Conservation (phyloP, 2,329 filamentous ascomycete species). For the Mycogone perniciosa region DNA sequence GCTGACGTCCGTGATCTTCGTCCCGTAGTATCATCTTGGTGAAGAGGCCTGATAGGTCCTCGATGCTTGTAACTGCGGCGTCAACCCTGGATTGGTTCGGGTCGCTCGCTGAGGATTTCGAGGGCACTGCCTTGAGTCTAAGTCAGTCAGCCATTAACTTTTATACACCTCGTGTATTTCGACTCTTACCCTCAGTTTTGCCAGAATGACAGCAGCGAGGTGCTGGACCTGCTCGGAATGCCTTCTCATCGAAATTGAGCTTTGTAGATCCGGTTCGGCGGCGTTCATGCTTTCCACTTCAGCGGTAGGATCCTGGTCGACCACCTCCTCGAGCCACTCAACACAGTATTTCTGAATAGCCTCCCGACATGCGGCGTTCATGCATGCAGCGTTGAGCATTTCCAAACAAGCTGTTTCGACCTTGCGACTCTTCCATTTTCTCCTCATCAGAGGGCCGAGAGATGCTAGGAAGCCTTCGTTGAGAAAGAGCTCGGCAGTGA, state of each 20-base stretch:
- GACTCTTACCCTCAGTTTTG: slow-evolving; percentile 56
- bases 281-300: slow-evolving; percentile 43
- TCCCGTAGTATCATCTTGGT: slow-evolving; percentile 59
- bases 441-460: slow-evolving; percentile 68
- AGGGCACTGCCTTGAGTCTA: slow-evolving; percentile 49
- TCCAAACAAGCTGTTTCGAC: slow-evolving; percentile 84
- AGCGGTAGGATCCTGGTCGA: slow-evolving; percentile 63
- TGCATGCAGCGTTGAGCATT: slow-evolving; percentile 85
- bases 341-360: slow-evolving; percentile 78
- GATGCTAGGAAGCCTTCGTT: slow-evolving; percentile 79
- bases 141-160: slow-evolving; percentile 42
- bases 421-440: slow-evolving; percentile 76
- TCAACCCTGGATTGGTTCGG: slow-evolving; percentile 40
- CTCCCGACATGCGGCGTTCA: slow-evolving; percentile 74
- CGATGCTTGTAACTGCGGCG: slow-evolving; percentile 53
- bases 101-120: slow-evolving; percentile 33
- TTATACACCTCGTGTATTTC: background rate
- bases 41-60: slow-evolving; percentile 59
- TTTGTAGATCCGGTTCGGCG: slow-evolving; percentile 52
- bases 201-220: slow-evolving; percentile 67
- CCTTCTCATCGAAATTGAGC: slow-evolving; percentile 53
- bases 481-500: slow-evolving; percentile 73
- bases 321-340: slow-evolving; percentile 80
- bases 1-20: slow-evolving; percentile 53
- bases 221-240: slow-evolving; percentile 58